phyloP scores from a whole-genome alignment of 1,284 basidiomycete genomes.

The Leccinum griseonigrum region DNA sequence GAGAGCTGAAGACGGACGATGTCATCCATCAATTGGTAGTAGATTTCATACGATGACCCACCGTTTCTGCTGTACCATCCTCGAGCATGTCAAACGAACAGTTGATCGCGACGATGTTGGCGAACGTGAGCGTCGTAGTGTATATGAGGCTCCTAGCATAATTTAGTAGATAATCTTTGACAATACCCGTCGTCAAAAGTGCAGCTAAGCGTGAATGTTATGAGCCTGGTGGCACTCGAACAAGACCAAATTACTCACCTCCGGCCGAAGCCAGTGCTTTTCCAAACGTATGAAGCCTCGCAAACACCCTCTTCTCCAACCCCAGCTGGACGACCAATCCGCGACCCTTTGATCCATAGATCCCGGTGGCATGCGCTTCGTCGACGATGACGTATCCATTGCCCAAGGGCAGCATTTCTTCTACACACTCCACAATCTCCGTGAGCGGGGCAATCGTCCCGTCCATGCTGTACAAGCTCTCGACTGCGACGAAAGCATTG shows the following conservation, averaged over 20 bases:
- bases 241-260: slow-evolving; percentile 48
- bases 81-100: slow-evolving; percentile 79
- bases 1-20: slow-evolving; percentile 38
- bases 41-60: slow-evolving; percentile 22
- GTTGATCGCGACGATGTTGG: slow-evolving; percentile 72
- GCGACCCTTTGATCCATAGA: slow-evolving; percentile 77
- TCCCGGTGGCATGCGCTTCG: slow-evolving; percentile 86
- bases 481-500: slow-evolving; percentile 80
- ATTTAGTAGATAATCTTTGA: slow-evolving; percentile 86
- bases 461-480: slow-evolving; percentile 95
- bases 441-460: slow-evolving; percentile 82
- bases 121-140: slow-evolving; percentile 78
- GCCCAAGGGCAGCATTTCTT: slow-evolving; percentile 54
- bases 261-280: slow-evolving; percentile 75
- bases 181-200: slow-evolving; percentile 67
- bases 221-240: neutral
- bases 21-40: neutral
- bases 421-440: slow-evolving; percentile 60
- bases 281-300: slow-evolving; percentile 67
- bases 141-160: slow-evolving; percentile 92
- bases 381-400: slow-evolving; percentile 80
- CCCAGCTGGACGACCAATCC: slow-evolving; percentile 67
- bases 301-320: slow-evolving; percentile 61
- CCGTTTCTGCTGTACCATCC: slow-evolving; percentile 61
- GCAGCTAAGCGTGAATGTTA: slow-evolving; percentile 53